A percentile compares a stretch with the other conserved stretches of the same genome.
phyloP scores from a whole-genome alignment of 208 protist genomes.

The Acanthamoeba culbertsoni region DNA sequence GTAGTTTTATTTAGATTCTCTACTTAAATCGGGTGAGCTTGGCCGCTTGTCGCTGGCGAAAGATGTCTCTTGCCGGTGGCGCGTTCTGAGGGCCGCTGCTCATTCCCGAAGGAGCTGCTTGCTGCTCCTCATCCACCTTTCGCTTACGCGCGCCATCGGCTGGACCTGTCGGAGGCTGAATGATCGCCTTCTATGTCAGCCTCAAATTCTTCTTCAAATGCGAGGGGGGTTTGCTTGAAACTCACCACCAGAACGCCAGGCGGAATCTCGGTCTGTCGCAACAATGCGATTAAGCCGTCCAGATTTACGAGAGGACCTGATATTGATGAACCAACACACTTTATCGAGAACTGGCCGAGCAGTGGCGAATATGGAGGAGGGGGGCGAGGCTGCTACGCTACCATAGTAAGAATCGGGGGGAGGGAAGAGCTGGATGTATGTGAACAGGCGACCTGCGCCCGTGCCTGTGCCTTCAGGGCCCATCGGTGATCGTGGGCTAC shows the following conservation, averaged over 20 bases:
- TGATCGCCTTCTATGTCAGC: background rate
- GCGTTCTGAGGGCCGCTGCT: background rate
- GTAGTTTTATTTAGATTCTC: background rate
- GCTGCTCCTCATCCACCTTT: background rate
- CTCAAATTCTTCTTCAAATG: background rate
- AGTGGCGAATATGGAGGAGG: too few species aligned
- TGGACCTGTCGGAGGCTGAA: background rate
- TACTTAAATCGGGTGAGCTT: conserved; percentile 41
- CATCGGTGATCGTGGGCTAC: background rate
- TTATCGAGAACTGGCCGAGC: too few species aligned
- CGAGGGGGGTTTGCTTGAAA: background rate
- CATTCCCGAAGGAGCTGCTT: background rate
- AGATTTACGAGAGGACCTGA: background rate
- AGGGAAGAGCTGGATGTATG: background rate
- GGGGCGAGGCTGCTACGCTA: background rate
- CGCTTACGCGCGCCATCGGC: background rate
- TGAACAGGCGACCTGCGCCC: background rate
- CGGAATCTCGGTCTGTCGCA: background rate
- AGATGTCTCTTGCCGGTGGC: conserved; percentile 14
- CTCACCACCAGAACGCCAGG: background rate
- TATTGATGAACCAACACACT: too few species aligned
- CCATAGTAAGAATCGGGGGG: background rate
- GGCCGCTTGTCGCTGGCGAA: conserved; percentile 14
- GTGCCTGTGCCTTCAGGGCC: background rate
- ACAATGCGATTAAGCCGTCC: background rate